Evolutionary conservation across 768 basidiomycete genomes (phyloP).

Genomic region (Cytidiella melzeri): DNA sequence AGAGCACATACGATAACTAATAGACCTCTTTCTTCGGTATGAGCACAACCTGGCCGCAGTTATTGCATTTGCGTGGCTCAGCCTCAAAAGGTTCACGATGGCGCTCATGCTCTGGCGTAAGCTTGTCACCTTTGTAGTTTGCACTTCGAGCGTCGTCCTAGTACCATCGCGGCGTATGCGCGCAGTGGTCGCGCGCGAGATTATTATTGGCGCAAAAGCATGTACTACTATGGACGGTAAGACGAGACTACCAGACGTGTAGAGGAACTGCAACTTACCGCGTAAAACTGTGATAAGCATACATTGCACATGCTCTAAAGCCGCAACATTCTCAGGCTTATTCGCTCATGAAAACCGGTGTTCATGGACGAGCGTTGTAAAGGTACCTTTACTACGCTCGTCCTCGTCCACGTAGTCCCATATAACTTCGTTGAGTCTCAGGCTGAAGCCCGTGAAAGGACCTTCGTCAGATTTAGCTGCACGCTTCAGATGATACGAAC

Average conservation of each 20-base stretch:
- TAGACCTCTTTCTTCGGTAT: conserved; percentile 17
- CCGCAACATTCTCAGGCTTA: conserved; percentile 31
- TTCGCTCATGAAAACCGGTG: too few species aligned
- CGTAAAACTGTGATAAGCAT: conserved; percentile 22
- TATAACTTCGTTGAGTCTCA: conserved; percentile 18
- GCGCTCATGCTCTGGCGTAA: conserved; percentile 8
- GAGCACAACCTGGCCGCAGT: conserved; percentile 23
- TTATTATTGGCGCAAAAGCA: conserved; percentile 32
- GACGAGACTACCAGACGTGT: neutral
- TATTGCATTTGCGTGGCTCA: conserved; percentile 24
- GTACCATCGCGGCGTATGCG: conserved; percentile 25
- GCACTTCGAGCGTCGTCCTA: conserved; percentile 24
- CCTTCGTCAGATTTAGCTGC: conserved; percentile 14
- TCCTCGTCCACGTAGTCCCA: conserved; percentile 21
- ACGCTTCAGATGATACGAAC: conserved; percentile 10
- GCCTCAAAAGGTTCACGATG: conserved; percentile 24
- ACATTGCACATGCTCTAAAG: conserved; percentile 30
- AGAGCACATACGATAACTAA: neutral
- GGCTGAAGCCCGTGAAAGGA: conserved; percentile 28
- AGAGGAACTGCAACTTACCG: conserved; percentile 14
- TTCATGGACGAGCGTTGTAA: too few species aligned
- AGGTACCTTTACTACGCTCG: too few species aligned
- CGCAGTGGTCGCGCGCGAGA: conserved; percentile 29
- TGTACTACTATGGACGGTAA: conserved; percentile 11
- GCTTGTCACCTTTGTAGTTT: conserved; percentile 20